phyloP scores from a whole-genome alignment of 2,329 filamentous ascomycete genomes.

The Aspergillus sp. region DNA sequence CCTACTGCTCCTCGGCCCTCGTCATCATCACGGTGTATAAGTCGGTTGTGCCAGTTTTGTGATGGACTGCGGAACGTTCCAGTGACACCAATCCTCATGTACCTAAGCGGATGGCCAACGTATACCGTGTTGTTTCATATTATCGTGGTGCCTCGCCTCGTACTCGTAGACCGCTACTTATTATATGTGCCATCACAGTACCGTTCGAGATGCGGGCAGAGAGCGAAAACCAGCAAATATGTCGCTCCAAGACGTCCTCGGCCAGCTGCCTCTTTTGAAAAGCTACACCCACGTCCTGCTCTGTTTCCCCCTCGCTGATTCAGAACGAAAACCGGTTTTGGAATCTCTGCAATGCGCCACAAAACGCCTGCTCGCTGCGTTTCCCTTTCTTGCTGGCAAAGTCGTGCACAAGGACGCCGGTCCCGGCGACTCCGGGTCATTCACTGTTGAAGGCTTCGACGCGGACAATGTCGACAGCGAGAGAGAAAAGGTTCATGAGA shows the following conservation, averaged over 20 bases:
- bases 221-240: background rate
- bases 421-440: conserved; percentile 10
- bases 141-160: background rate
- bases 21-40: background rate
- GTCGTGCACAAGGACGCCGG: conserved; percentile 14
- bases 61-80: background rate
- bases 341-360: conserved; percentile 11
- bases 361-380: conserved; percentile 7
- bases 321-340: background rate
- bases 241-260: conserved; percentile 20
- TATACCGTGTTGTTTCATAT: background rate
- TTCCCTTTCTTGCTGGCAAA: conserved; percentile 18
- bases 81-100: background rate
- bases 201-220: background rate
- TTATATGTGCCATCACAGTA: background rate
- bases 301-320: conserved; percentile 16
- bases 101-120: background rate
- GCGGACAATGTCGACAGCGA: background rate
- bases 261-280: conserved; percentile 23
- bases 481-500: background rate
- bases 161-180: background rate
- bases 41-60: background rate
- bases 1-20: background rate
- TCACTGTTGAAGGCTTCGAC: conserved; percentile 8
- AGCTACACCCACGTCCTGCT: conserved; percentile 23